phyloP scores from a whole-genome alignment of 768 basidiomycete species.

The Amanita brunnescens region DNA sequence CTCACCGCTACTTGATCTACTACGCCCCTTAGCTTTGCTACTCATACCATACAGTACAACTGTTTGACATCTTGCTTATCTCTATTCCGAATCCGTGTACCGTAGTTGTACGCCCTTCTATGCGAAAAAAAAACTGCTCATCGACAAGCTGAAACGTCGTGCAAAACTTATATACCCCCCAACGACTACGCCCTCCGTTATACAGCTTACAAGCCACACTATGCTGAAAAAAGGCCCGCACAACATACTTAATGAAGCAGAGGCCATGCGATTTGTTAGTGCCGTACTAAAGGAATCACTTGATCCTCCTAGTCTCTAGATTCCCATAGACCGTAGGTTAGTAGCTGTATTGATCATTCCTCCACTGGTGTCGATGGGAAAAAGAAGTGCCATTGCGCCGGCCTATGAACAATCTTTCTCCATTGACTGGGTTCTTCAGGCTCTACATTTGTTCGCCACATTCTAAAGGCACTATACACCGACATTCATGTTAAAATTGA shows the following conservation, averaged over 20 bases:
- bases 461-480: slow-evolving; percentile 67
- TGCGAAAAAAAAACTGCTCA: too few relatives aligned
- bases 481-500: slow-evolving; percentile 50
- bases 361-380: too few relatives aligned
- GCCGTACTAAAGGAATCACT: not conserved
- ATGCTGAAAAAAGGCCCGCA: slow-evolving; percentile 1
- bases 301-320: not conserved
- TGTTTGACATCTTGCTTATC: too few relatives aligned
- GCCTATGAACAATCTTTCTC: too few relatives aligned
- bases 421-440: slow-evolving; percentile 32
- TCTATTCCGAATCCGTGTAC: too few relatives aligned
- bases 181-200: slow-evolving; percentile 1
- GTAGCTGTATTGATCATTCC: too few relatives aligned
- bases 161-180: slow-evolving; percentile 1
- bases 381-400: too few relatives aligned
- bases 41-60: too few relatives aligned
- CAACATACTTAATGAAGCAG: slow-evolving; percentile 1
- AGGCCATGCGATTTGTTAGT: not conserved
- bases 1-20: too few relatives aligned
- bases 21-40: too few relatives aligned
- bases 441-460: slow-evolving; percentile 62
- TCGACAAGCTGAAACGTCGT: slow-evolving; percentile 1
- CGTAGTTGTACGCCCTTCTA: too few relatives aligned
- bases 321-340: too few relatives aligned
- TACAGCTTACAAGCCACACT: not conserved